phyloP scores from a whole-genome alignment of 805 yeast species.

The Tetrapisispora nanseiensis region DNA sequence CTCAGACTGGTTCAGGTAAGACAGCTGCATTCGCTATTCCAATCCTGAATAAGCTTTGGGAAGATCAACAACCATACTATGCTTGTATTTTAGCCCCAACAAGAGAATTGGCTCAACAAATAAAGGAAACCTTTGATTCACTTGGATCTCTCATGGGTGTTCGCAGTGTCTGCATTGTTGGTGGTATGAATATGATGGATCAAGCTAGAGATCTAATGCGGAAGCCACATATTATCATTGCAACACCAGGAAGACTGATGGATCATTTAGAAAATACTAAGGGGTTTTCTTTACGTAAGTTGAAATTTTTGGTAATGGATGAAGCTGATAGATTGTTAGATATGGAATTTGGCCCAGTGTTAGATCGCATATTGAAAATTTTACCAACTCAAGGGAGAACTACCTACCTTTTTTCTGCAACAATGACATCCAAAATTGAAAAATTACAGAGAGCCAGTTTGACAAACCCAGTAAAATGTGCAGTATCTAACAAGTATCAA shows the following conservation, averaged over 20 bases:
- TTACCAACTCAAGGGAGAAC: slow-evolving; percentile 23
- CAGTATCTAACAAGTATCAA: slow-evolving; percentile 33
- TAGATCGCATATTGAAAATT: slow-evolving; percentile 37
- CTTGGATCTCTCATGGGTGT: slow-evolving; percentile 73
- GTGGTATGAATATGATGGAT: slow-evolving; percentile 80
- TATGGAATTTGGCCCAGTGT: slow-evolving; percentile 69
- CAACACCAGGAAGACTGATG: slow-evolving; percentile 86
- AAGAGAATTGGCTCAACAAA: slow-evolving; percentile 86
- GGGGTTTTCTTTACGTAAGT: slow-evolving; percentile 45
- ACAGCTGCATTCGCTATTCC: slow-evolving; percentile 76
- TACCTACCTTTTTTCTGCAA: slow-evolving; percentile 73
- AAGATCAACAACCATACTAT: slow-evolving; percentile 37
- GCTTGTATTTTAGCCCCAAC: slow-evolving; percentile 83
- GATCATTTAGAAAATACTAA: slow-evolving; percentile 64
- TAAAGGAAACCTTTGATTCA: slow-evolving; percentile 31
- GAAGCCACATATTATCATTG: slow-evolving; percentile 74
- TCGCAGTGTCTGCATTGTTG: slow-evolving; percentile 53
- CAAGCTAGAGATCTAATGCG: slow-evolving; percentile 48
- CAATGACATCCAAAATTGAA: slow-evolving; percentile 71
- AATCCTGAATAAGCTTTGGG: slow-evolving; percentile 45
- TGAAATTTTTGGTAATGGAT: slow-evolving; percentile 69
- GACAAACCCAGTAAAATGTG: slow-evolving; percentile 53
- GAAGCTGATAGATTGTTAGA: no score
- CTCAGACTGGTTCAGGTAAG: no score
- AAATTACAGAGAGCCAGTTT: slow-evolving; percentile 50